phyloP scores from a whole-genome alignment of 176 grass and related monocot species.

The Ampelocalamus luodianensis region DNA sequence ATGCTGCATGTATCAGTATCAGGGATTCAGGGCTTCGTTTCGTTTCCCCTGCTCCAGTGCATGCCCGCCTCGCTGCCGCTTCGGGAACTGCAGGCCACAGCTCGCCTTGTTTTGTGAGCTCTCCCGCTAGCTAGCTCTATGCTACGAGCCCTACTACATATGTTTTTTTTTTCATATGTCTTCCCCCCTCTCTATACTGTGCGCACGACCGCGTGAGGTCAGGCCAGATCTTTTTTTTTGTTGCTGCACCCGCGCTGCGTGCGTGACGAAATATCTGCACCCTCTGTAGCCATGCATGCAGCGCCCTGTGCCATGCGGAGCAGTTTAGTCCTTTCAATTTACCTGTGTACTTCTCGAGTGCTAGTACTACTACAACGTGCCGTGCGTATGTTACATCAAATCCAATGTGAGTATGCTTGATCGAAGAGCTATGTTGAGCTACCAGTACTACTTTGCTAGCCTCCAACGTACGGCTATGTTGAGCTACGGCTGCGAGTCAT shows the following conservation, averaged over 20 bases:
- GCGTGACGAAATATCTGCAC: conserved; percentile 44
- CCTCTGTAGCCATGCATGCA: conserved; percentile 40
- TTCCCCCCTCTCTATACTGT: conserved; percentile 20
- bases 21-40: conserved; percentile 29
- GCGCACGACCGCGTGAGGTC: conserved; percentile 52
- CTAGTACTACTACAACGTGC: no score
- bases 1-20: not conserved
- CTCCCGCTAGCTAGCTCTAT: not conserved
- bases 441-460: no score
- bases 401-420: no score
- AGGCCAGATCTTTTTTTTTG: not conserved
- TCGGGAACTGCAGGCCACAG: conserved; percentile 53
- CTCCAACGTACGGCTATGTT: no score
- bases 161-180: no score
- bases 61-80: conserved; percentile 49
- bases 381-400: no score
- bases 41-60: conserved; percentile 57
- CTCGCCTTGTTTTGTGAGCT: conserved; percentile 56
- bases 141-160: not conserved
- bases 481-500: not conserved
- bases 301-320: not conserved
- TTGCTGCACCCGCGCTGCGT: conserved; percentile 31
- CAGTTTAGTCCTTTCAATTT: not conserved
- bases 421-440: no score
- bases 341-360: no score